Evolutionary conservation across 2,329 filamentous ascomycete species (phyloP), one percentile per base, ranked within the genome.

Genomic region (Botrytis deweyae): DNA sequence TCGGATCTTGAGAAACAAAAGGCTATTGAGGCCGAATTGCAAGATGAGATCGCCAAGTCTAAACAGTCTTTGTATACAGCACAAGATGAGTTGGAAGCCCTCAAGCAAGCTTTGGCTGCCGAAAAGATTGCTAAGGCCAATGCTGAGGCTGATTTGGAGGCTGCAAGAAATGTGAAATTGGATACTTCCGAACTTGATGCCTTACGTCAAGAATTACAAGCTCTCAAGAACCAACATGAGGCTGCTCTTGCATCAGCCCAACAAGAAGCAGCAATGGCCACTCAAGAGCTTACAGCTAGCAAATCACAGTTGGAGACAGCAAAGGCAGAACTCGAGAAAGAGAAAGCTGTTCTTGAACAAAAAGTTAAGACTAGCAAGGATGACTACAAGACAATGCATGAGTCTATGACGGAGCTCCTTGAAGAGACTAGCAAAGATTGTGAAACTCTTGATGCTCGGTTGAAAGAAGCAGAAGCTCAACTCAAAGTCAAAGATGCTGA

Each of bases 301-400:
- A 80, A 80, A 49, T 65, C 75, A 33, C 70, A 75, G 75, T 80
- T 89, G 1, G 83, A 84, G 63, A 81, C 87, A 72, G 81, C 83
- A 1, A 82, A 86, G 75, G 87, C 88, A 80, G 87, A 89, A 70
- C 82, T 90, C 0, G 86, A 88, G 75, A 84, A 86, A 12, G 82
- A 86, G 77, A 85, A 84, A 80, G 83, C 85, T 36, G 86, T 88
- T 77, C 84, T 85, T 4, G 85, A 87, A 18, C 85, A 85, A 18
- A 86, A 85, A 80, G 78, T 83, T 70, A 88, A 89, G 85, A 78
- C 86, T 7, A 83, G 85, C 77, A 84, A 83, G 80, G 84, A 86
- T 38, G 87, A 89, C 77, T 85, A 86, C 14, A 86, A 87, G 79
- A 88, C 90, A 76, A 87, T 91, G 83, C 87, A 89, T 79, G 88